phyloP scores from a whole-genome alignment of 2,329 filamentous ascomycete species.

The Pseudogymnoascus sp. region DNA sequence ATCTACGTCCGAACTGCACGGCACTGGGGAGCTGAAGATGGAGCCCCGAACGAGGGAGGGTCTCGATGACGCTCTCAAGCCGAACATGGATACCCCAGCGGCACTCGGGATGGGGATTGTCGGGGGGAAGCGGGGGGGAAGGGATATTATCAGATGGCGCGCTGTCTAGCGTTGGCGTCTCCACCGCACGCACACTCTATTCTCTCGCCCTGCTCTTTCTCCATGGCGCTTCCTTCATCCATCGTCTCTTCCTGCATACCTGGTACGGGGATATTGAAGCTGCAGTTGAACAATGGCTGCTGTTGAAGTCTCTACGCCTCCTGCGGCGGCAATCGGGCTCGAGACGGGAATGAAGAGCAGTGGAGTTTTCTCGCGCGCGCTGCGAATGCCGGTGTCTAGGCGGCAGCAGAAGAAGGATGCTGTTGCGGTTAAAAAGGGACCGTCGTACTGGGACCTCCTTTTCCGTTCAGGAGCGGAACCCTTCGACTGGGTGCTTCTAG shows the following conservation, averaged over 20 bases:
- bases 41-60: neutral
- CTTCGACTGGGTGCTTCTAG: constrained; percentile 27
- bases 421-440: neutral
- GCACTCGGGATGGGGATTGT: neutral
- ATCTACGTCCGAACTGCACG: neutral
- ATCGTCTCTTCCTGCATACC: neutral
- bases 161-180: neutral
- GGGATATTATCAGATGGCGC: constrained; percentile 3
- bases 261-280: neutral
- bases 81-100: neutral
- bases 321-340: neutral
- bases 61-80: constrained; percentile 1
- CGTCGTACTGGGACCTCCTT: neutral
- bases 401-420: neutral
- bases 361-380: neutral
- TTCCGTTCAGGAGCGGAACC: constrained; percentile 8
- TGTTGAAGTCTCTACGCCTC: neutral
- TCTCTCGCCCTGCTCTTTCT: neutral
- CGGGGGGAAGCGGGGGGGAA: neutral
- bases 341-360: neutral
- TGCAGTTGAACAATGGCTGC: constrained; percentile 3
- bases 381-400: neutral
- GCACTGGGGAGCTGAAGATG: neutral
- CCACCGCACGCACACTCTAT: neutral
- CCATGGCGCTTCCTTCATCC: neutral